Base-by-base conservation (phyloP, 352 stramenopile species). In the Globisporangium iwayamae region DNA sequence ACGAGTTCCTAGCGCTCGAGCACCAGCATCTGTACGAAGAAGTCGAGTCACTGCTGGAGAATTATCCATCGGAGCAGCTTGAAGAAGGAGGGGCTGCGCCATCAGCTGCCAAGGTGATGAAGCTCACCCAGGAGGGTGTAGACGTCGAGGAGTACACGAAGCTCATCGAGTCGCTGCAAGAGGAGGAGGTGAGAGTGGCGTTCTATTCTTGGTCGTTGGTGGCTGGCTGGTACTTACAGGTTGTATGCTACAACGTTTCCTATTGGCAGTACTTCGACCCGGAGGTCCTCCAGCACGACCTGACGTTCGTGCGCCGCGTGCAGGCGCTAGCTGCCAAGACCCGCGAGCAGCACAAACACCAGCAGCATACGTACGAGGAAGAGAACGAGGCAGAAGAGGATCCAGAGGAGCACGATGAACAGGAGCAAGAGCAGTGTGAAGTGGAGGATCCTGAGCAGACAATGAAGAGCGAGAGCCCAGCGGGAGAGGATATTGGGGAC, bases 11-110 rank as follows among this genome's bases (percentile, higher is more conserved):
- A 30, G 69, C 73, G 25, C 67, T 93, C 0, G 78, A 93, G 57
- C 78, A 89, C 61, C 78, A 91, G 70, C 83, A 88, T 48, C 53
- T 91, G 38, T 90, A 75, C 56, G 83, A 90, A 52, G 76, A 91
- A 46, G 76, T 91, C 51, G 78, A 84, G 71, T 75, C 74, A 13
- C 61, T 91, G 10, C 39, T 87, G 48, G 74, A 84, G 34, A 84
- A 83, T 62, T 66, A 79, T 25, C 69, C 72, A 25, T n/a, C 60
- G 0, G 67, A 74, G 28, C 22, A 51, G 3, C 11, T 36, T 7
- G 14, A n/a, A 20, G 14, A n/a, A 20, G 22, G 48, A 39, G 6
- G 36, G 55, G 20, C 18, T 36, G 22, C 22, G 13, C 4, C 41
- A 7, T 54, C 66, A 25, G 46, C 63, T 28, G 48, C 16, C 50